Evolutionary conservation across 768 basidiomycete genomes (phyloP).

Genomic region (Termitomyces bulborhizus): DNA sequence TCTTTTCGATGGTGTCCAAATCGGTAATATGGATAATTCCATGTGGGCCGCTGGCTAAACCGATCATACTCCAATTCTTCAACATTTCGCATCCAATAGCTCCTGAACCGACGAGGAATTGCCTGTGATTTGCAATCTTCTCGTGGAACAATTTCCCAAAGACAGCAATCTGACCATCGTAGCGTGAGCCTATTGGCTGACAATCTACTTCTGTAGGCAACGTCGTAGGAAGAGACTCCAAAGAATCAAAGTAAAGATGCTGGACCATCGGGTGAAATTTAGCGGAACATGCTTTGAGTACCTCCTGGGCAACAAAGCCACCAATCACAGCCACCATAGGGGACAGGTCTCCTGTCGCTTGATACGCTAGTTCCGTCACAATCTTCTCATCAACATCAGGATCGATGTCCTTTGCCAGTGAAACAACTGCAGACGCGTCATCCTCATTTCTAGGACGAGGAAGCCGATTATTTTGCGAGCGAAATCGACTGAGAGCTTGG

Average conservation of each 20-base stretch:
- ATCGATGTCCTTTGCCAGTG: constrained; percentile 74
- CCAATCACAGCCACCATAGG: constrained; percentile 92
- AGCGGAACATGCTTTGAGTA: constrained; percentile 92
- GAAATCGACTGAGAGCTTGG: constrained; percentile 85
- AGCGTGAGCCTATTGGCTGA: constrained; percentile 75
- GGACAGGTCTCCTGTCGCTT: constrained; percentile 85
- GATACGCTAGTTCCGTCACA: constrained; percentile 80
- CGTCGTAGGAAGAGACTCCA: constrained; percentile 81
- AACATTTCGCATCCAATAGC: constrained; percentile 99
- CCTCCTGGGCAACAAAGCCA: constrained; percentile 97
- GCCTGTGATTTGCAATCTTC: constrained; percentile 82
- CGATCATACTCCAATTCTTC: constrained; percentile 99
- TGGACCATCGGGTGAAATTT: constrained; percentile 98
- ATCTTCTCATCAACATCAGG: constrained; percentile 75
- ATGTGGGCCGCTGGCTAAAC: constrained; percentile 72
- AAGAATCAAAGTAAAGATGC: constrained; percentile 93
- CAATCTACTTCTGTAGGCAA: constrained; percentile 80
- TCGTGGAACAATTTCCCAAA: constrained; percentile 92
- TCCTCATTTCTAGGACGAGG: constrained; percentile 79
- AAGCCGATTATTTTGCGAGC: constrained; percentile 52
- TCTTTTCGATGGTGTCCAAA: constrained; percentile 98
- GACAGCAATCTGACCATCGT: constrained; percentile 94
- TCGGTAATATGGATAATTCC: constrained; percentile 93
- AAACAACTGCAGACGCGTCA: constrained; percentile 70
- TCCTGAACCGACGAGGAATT: constrained; percentile 98